Evolutionary conservation across 768 basidiomycete species (phyloP), one percentile per base, ranked within the genome.

Genomic region (Galerina marginata): DNA sequence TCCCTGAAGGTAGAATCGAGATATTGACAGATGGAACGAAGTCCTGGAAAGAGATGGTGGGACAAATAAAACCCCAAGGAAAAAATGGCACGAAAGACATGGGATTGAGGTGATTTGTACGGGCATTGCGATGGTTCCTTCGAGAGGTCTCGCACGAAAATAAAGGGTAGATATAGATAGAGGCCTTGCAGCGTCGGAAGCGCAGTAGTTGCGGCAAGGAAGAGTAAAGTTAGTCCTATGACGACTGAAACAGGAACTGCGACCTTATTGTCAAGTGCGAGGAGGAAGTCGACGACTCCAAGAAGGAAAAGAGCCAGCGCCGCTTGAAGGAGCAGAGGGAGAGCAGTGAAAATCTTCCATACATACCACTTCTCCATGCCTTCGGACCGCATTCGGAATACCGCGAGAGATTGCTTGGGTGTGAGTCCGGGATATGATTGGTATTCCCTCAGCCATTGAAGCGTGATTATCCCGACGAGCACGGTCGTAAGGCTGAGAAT

Each of bases 281-380:
- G 69, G 4, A 74, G 60, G 12, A 70, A 64, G 16, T 69, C 65
- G 29, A 70, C 47, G 5, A 74, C 25, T 3, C 71, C 73, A 7
- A 60, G 48, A 38, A 72, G 68, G 55, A 75, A 75, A 4, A 75
- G 60, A 4, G 71, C 50, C 26, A 75, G 56, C 7, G 74, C 66
- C 5, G 54, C 16, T 44, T 71, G 72, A 9, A 75, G 67, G 6
- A 72, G 61, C 2, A 73, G 48, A 2, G 71, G 71, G 3, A 75
- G 60, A 11, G 63, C 26, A 3, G 71, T 55, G 25, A 74, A 48
- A 6, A 74, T 67, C n/a, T 57, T 51, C 0, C 68, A 65, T 12
- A 75, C 69, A 20, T 62, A 53, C 74, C 74, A 75, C 6, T 46
- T 53, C 11, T 64, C 42, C 25, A 73, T 55, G 9, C 67, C 70